A percentile compares a stretch with the other conserved stretches of the same genome.
Evolutionary conservation across 129 eudicot species (phyloP).

Genomic region (Logfia minima): DNA sequence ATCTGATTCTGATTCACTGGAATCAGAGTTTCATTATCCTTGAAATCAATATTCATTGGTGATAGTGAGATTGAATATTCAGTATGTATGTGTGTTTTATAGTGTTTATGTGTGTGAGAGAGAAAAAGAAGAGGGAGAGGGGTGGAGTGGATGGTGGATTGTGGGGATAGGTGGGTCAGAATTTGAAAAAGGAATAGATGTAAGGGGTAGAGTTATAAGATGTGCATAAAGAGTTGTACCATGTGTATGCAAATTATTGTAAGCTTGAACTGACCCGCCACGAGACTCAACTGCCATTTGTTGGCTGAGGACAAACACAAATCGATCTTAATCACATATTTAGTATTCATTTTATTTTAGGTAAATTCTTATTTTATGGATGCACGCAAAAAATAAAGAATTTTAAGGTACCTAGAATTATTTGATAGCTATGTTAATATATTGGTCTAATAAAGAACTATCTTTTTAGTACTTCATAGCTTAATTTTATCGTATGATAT

Average conservation of each 20-base stretch:
- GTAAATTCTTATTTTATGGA: background rate
- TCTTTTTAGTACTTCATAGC: too few relatives aligned
- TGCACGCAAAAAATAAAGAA: background rate
- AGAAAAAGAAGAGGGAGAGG: constrained; percentile 1
- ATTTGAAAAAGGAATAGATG: constrained; percentile 21
- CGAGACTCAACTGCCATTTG: constrained; percentile 59
- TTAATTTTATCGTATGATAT: too few relatives aligned
- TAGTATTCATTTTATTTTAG: background rate
- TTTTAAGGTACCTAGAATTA: too few relatives aligned
- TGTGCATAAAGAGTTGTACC: constrained; percentile 44
- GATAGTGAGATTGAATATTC: background rate
- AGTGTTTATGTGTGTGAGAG: constrained; percentile 21
- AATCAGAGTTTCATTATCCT: constrained; percentile 24
- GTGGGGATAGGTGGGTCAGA: constrained; percentile 27
- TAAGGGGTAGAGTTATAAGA: background rate
- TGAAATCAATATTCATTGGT: constrained; percentile 14
- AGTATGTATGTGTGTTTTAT: background rate
- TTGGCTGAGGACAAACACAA: constrained; percentile 36
- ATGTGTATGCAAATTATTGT: constrained; percentile 7
- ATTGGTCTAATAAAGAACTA: too few relatives aligned
- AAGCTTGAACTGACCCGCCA: constrained; percentile 39
- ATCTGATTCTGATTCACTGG: constrained; percentile 10
- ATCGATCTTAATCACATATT: constrained; percentile 16
- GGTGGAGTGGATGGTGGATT: background rate
- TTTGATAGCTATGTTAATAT: too few relatives aligned